A percentile compares a stretch with the other conserved stretches of the same genome.
phyloP scores from a whole-genome alignment of 2,329 filamentous ascomycete species.

The Colletotrichum tofieldiae region DNA sequence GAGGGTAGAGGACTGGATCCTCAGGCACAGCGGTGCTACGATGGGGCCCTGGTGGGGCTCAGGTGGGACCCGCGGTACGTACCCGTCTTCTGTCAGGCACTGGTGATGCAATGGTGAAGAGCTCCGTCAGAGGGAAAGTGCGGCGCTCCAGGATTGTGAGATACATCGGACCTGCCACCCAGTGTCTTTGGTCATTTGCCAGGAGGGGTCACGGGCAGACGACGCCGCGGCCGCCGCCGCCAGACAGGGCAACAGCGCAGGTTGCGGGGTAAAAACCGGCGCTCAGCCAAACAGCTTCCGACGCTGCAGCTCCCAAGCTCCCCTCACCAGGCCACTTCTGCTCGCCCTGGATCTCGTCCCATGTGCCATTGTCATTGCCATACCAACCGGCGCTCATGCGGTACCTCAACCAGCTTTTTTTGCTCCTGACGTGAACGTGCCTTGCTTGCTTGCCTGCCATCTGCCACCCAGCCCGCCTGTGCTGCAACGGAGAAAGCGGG shows the following conservation, averaged over 20 bases:
- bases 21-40: constrained; percentile 5
- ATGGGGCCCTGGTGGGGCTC: not conserved
- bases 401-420: not conserved
- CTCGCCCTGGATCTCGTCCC: constrained; percentile 13
- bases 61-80: not conserved
- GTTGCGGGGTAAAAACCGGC: constrained; percentile 33
- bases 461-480: not conserved
- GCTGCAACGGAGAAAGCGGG: not conserved
- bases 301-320: constrained; percentile 1
- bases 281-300: constrained; percentile 18
- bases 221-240: no score
- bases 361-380: constrained; percentile 36
- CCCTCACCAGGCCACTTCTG: constrained; percentile 14
- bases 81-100: not conserved
- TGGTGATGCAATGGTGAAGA: constrained; percentile 16
- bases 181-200: not conserved
- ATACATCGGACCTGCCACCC: not conserved
- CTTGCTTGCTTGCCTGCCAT: constrained; percentile 8
- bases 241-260: not conserved
- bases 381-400: constrained; percentile 27
- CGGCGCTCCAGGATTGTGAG: not conserved
- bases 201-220: constrained; percentile 5
- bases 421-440: constrained; percentile 8
- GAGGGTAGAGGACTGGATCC: not conserved
- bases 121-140: not conserved